phyloP scores from a whole-genome alignment of 805 yeast species.

The Yamadazyma insecticola region DNA sequence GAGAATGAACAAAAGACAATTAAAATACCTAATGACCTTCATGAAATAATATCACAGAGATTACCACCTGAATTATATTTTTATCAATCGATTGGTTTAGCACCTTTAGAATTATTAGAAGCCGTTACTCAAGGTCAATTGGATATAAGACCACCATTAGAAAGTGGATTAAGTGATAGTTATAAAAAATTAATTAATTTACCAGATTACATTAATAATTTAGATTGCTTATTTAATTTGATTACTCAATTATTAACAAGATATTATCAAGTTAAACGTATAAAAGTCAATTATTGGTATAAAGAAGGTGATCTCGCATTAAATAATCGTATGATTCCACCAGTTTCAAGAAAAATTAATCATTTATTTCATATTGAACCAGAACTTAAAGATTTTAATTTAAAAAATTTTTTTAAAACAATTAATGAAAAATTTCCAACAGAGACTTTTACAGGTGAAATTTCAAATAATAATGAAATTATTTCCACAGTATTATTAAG shows the following conservation, averaged over 20 bases:
- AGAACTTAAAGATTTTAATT: slow-evolving; percentile 16
- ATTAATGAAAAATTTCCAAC: slow-evolving; percentile 16
- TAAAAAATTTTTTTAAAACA: slow-evolving; percentile 19
- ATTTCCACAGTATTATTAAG: slow-evolving; percentile 55
- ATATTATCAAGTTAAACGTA: slow-evolving; percentile 73
- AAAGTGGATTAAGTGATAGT: slow-evolving; percentile 53
- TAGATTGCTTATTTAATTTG: slow-evolving; percentile 61
- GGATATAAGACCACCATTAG: slow-evolving; percentile 62
- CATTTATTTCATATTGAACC: slow-evolving; percentile 15
- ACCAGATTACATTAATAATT: slow-evolving; percentile 42
- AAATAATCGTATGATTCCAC: slow-evolving; percentile 51
- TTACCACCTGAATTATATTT: slow-evolving; percentile 82
- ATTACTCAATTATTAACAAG: slow-evolving; percentile 73
- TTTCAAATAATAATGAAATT: slow-evolving; percentile 43
- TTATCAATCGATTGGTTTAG: slow-evolving; percentile 74
- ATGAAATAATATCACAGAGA: slow-evolving; percentile 76
- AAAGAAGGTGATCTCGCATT: slow-evolving; percentile 39
- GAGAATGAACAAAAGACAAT: slow-evolving; percentile 6
- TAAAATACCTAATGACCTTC: slow-evolving; percentile 71
- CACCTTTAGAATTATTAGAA: slow-evolving; percentile 59
- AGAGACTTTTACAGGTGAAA: slow-evolving; percentile 15
- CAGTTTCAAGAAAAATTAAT: slow-evolving; percentile 38
- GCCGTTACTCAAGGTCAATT: slow-evolving; percentile 62
- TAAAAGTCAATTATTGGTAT: slow-evolving; percentile 55
- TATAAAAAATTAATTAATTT: slow-evolving; percentile 53